Base-by-base conservation (phyloP, 2,329 filamentous ascomycete genomes). In the Zalaria sp. region DNA sequence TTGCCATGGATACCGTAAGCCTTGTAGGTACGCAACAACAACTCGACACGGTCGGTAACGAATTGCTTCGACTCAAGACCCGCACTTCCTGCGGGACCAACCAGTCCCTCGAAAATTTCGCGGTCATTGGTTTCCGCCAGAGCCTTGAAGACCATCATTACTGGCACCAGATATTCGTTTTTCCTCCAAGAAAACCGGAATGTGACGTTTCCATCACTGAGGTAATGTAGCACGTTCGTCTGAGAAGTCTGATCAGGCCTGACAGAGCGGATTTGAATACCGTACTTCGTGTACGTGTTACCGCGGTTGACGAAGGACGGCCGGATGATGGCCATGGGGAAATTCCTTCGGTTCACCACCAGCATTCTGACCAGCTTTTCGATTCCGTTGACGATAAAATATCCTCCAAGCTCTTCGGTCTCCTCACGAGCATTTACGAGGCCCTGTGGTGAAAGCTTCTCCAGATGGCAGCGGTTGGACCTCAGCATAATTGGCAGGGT, bases 111-210 rank as follows among this genome's bases (percentile, higher is more conserved):
- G 46, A 93, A 96, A 36, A 98, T 91, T 57, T 95, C 88, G 43
- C 86, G 78, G 57, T 98, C 91, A 58, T 94, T 98, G 10, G 91
- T 98, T 61, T 98, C 89, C 2, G 91, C 75, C 39, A 98, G 68
- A 1, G 91, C 89, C 67, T 96, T 98, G 49, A 98, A 66, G 29
- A 98, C 79, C 89, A 98, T 96, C 73, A 95, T 80, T 46, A 87
- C 83, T 1, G 91, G 91, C 2, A 98, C 75, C n/a, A 98, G 75
- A 56, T 86, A 98, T 62, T 98, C 91, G 52, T 87, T 86, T 65
- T 98, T 98, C 51, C 88, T 75, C 89, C 89, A 98, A 5, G 89
- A 95, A 63, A 98, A 98, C 43, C 91, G 76, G 64, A 98, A 94
- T 0, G 86, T 96, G 53, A 96, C 80, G 61, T 95, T 96, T 49